A percentile compares a stretch with the other conserved stretches of the same genome.
Conservation (phyloP, 345 rosid species). For the Citrus sinensis region DVS_A1.0 CM039168.1:1203001-1203500, state of each 20-base stretch:
- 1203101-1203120: conserved; percentile 24
- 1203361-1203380: background rate
- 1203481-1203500: too few species aligned
- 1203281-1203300: background rate
- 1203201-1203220: background rate
- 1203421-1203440: background rate
- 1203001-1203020: conserved; percentile 26
- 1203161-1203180: conserved; percentile 21
- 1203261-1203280: background rate
- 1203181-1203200: conserved; percentile 1
- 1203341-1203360: background rate
- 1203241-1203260: background rate
- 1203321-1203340: conserved; percentile 14
- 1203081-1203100: conserved; percentile 7
- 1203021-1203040: background rate
- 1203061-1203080: conserved; percentile 1
- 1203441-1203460: too few species aligned
- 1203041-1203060: background rate
- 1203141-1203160: background rate
- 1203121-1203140: background rate
- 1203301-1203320: conserved; percentile 2
- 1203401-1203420: background rate
- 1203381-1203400: too few species aligned
- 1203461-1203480: too few species aligned
- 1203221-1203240: background rate